A percentile compares a stretch with the other conserved stretches of the same genome.
Evolutionary conservation across 192 early-diverging fungal species (phyloP).

Genomic region (Podila clonocystis): DNA sequence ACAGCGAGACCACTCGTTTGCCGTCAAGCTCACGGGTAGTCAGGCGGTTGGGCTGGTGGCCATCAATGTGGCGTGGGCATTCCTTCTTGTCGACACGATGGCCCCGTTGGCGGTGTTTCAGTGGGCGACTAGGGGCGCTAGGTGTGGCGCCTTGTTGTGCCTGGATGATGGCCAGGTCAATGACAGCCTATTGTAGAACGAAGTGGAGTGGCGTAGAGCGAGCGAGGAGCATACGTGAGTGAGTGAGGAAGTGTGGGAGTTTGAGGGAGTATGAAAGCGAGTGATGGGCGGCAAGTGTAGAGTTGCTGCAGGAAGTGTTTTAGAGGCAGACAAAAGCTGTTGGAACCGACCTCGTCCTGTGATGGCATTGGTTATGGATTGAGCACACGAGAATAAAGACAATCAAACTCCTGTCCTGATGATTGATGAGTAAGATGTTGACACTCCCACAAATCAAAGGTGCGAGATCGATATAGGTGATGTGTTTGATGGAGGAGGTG

Average conservation of each 20-base stretch:
- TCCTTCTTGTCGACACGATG: constrained; percentile 12
- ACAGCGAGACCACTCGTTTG: constrained; percentile 28
- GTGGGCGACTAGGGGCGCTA: constrained; percentile 3
- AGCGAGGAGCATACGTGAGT: not conserved
- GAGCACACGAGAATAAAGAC: not conserved
- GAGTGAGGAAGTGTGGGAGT: not conserved
- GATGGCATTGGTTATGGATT: no score
- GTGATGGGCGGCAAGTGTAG: not conserved
- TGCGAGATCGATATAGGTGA: no score
- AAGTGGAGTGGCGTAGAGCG: not conserved
- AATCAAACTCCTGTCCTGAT: constrained; percentile 27
- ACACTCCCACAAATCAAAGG: not conserved
- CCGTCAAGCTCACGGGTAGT: constrained; percentile 22
- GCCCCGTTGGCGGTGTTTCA: constrained; percentile 2
- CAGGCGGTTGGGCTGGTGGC: constrained; percentile 25
- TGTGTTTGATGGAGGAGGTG: not conserved
- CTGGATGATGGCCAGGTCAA: constrained; percentile 34
- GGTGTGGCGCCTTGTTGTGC: constrained; percentile 4
- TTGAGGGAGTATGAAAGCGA: not conserved
- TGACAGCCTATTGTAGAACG: constrained; percentile 16
- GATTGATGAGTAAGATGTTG: not conserved
- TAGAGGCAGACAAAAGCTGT: no score
- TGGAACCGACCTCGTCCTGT: no score
- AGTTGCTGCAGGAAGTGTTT: no score
- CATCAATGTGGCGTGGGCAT: constrained; percentile 38